Conservation (phyloP, 2,329 filamentous ascomycete species). For the Dryadomyces quercus-mongolicae region DNA sequence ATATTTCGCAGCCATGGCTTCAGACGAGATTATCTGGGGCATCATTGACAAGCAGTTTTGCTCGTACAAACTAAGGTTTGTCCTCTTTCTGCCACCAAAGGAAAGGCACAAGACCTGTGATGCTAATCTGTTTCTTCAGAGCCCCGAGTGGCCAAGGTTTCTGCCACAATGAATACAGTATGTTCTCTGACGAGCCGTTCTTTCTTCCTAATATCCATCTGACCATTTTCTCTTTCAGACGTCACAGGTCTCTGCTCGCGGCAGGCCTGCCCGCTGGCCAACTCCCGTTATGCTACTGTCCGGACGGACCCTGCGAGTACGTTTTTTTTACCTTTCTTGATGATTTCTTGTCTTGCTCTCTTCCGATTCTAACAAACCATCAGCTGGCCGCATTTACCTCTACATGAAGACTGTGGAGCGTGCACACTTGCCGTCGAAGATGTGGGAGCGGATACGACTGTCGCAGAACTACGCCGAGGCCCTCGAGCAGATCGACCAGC, state of each 20-base stretch:
- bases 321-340: slow-evolving; percentile 2
- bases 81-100: slow-evolving; percentile 2
- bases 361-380: neutral
- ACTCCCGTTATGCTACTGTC: slow-evolving; percentile 85
- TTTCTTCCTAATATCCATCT: neutral
- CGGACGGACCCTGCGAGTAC: slow-evolving; percentile 53
- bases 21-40: slow-evolving; percentile 95
- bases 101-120: neutral
- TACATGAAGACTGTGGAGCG: slow-evolving; percentile 96
- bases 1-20: slow-evolving; percentile 49
- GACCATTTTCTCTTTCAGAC: slow-evolving; percentile 7
- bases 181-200: neutral
- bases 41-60: slow-evolving; percentile 95
- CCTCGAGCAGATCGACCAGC: slow-evolving; percentile 73
- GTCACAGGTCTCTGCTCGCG: slow-evolving; percentile 34
- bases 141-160: slow-evolving; percentile 76
- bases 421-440: slow-evolving; percentile 73
- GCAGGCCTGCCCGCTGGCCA: slow-evolving; percentile 82
- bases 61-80: slow-evolving; percentile 84
- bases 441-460: slow-evolving; percentile 89
- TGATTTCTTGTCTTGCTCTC: neutral
- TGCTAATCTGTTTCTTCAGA: slow-evolving; percentile 9
- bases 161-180: slow-evolving; percentile 87
- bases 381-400: slow-evolving; percentile 59
- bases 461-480: slow-evolving; percentile 86